These are phyloP conservation scores for Mycena amicta DNA, from an alignment of 768 basidiomycete genomes.

Conservation along the genomic window DNA sequence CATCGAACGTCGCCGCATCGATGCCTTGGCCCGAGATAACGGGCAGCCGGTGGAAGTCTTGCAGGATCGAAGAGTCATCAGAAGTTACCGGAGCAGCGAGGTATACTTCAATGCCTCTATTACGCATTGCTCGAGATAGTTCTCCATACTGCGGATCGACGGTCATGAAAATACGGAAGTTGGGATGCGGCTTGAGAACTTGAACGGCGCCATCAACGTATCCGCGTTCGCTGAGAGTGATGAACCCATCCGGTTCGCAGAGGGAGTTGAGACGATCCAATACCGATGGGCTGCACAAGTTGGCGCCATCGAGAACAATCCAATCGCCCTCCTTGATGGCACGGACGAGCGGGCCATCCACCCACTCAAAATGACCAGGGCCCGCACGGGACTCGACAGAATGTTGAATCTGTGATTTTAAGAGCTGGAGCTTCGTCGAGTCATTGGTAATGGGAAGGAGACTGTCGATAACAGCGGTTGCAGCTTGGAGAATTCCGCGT, in stretches of 20 bases:
- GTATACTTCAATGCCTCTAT: constrained; percentile 88
- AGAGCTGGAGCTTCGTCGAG: constrained; percentile 16
- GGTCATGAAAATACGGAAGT: constrained; percentile 93
- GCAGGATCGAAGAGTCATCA: constrained; percentile 51
- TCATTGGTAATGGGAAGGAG: constrained; percentile 26
- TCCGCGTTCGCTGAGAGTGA: constrained; percentile 90
- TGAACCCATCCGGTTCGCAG: constrained; percentile 81
- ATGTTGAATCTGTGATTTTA: constrained; percentile 23
- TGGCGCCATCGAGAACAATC: constrained; percentile 90
- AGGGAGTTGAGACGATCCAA: constrained; percentile 96
- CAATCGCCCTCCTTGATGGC: constrained; percentile 89
- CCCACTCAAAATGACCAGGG: constrained; percentile 83
- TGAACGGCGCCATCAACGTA: constrained; percentile 76
- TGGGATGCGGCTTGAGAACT: constrained; percentile 76
- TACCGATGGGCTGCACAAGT: constrained; percentile 93
- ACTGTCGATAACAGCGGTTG: constrained; percentile 11
- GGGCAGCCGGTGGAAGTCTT: constrained; percentile 55
- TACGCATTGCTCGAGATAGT: constrained; percentile 96
- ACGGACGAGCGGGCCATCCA: constrained; percentile 87
- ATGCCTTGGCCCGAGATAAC: not conserved
- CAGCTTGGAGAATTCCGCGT: constrained; percentile 21
- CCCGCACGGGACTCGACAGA: constrained; percentile 28
- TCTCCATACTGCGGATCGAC: constrained; percentile 92
- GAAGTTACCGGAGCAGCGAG: constrained; percentile 39
- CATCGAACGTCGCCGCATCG: constrained; percentile 16